These are phyloP conservation scores for Gamsiella multidivaricata DNA, from an alignment of 192 early-diverging fungal genomes.

Conservation along the genomic window DNA sequence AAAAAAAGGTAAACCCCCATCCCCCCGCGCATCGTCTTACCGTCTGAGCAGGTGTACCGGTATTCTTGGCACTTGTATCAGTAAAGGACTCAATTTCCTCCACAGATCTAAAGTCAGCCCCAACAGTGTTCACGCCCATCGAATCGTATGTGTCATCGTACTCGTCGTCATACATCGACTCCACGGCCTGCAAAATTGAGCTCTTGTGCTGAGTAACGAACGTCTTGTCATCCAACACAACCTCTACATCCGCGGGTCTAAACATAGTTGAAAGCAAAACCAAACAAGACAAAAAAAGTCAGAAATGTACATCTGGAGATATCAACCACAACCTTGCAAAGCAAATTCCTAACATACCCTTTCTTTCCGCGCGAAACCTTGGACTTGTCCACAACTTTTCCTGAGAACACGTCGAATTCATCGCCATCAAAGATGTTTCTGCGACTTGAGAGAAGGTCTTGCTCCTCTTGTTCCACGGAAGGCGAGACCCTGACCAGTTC, in stretches of 20 bases:
- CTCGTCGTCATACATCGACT: constrained; percentile 82
- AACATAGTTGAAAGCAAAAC: background rate
- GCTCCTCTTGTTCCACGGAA: constrained; percentile 1
- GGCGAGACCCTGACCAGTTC: background rate
- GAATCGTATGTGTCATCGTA: constrained; percentile 95
- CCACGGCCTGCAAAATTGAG: constrained; percentile 57
- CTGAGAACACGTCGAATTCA: constrained; percentile 90
- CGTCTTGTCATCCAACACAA: constrained; percentile 66
- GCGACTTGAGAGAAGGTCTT: constrained; percentile 66
- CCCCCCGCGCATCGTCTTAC: too few species aligned
- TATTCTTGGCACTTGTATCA: constrained; percentile 20
- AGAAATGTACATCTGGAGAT: too few species aligned
- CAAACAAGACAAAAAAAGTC: background rate
- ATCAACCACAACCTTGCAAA: background rate
- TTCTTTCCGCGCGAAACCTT: constrained; percentile 82
- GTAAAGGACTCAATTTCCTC: constrained; percentile 67
- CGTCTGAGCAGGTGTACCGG: constrained; percentile 2
- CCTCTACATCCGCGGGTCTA: constrained; percentile 57
- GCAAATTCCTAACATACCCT: constrained; percentile 43
- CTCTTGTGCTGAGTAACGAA: constrained; percentile 63
- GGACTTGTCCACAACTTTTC: constrained; percentile 66
- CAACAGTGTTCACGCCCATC: constrained; percentile 67
- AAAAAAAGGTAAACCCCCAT: too few species aligned
- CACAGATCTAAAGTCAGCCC: constrained; percentile 61
- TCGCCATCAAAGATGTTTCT: constrained; percentile 93